A percentile compares a stretch with the other conserved stretches of the same genome.
Evolutionary conservation across 2,329 filamentous ascomycete genomes (phyloP).

Genomic region (Nemania sp.): DNA sequence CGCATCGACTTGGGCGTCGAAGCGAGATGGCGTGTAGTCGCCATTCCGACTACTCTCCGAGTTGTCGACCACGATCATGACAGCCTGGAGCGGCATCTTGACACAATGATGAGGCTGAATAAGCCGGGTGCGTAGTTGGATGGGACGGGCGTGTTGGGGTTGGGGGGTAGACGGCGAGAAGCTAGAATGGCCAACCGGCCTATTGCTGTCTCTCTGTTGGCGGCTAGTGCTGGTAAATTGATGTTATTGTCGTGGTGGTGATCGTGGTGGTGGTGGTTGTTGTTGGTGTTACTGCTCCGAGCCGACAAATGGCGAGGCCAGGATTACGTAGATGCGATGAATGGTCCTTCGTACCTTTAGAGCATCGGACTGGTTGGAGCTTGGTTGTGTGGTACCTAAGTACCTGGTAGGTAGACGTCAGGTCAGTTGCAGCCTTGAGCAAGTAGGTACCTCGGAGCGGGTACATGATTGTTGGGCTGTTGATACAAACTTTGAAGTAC

Average conservation of each 20-base stretch:
- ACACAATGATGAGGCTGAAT: slow-evolving; percentile 41
- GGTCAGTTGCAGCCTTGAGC: slow-evolving; percentile 38
- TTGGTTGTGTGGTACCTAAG: not conserved
- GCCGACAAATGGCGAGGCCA: slow-evolving; percentile 18
- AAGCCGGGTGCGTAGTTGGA: too few relatives aligned
- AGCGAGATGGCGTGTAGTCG: slow-evolving; percentile 88
- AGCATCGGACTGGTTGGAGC: not conserved
- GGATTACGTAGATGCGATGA: slow-evolving; percentile 22
- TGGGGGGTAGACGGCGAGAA: slow-evolving; percentile 3
- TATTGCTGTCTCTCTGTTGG: not conserved
- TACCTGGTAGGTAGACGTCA: slow-evolving; percentile 34
- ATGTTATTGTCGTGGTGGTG: not conserved
- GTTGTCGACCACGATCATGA: slow-evolving; percentile 99
- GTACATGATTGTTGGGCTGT: not conserved
- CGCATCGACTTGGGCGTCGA: slow-evolving; percentile 94
- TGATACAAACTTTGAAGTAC: too few relatives aligned
- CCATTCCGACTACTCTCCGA: slow-evolving; percentile 98
- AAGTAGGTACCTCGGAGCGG: not conserved
- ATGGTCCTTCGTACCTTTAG: not conserved
- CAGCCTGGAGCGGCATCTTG: slow-evolving; percentile 98
- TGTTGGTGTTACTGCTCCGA: not conserved
- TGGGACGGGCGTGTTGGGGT: slow-evolving; percentile 5
- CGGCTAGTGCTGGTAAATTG: too few relatives aligned
- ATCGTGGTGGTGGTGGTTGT: too few relatives aligned
- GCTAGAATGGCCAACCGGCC: not conserved